These are phyloP conservation scores for Kluyveromyces marxianus DNA, from an alignment of 1,139 yeast genomes.

Conservation along the genomic window DNA sequence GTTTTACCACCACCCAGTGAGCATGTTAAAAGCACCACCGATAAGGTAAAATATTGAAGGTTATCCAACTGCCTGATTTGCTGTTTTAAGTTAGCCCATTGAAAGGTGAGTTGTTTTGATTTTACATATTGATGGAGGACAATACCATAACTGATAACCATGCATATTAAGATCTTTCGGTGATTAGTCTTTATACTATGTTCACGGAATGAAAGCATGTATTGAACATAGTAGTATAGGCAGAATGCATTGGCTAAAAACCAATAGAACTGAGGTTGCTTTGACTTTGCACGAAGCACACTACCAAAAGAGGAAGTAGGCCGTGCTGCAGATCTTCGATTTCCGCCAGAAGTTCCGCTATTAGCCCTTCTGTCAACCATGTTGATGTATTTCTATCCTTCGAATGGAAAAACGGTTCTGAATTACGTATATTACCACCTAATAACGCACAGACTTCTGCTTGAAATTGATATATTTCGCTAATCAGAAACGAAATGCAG, in stretches of 20 bases:
- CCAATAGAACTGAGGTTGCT: slow-evolving; percentile 31
- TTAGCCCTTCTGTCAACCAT: neutral
- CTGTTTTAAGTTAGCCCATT: slow-evolving; percentile 10
- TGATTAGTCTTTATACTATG: slow-evolving; percentile 20
- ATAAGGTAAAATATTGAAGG: slow-evolving; percentile 25
- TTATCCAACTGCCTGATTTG: slow-evolving; percentile 23
- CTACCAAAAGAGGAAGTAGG: slow-evolving; percentile 19
- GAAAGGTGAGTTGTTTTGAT: slow-evolving; percentile 21
- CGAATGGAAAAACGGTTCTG: neutral
- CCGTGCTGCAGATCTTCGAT: slow-evolving; percentile 7
- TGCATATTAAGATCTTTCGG: slow-evolving; percentile 18
- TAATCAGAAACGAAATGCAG: no score
- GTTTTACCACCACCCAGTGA: slow-evolving; percentile 14
- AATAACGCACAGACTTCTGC: no score
- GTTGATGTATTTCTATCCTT: no score
- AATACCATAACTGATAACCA: slow-evolving; percentile 25
- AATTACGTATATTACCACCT: no score
- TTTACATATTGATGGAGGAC: slow-evolving; percentile 29
- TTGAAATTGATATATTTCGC: no score
- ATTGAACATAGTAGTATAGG: slow-evolving; percentile 23
- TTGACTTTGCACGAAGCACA: slow-evolving; percentile 20
- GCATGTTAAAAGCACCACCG: slow-evolving; percentile 14
- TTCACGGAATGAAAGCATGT: slow-evolving; percentile 22
- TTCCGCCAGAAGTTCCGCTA: neutral
- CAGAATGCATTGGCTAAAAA: slow-evolving; percentile 27